Percentiles rank a stretch among this genome's conserved stretches.
These are phyloP conservation scores for Trametes versicolor DNA, from an alignment of 1,284 basidiomycete species.

Conservation along the genomic window DNA sequence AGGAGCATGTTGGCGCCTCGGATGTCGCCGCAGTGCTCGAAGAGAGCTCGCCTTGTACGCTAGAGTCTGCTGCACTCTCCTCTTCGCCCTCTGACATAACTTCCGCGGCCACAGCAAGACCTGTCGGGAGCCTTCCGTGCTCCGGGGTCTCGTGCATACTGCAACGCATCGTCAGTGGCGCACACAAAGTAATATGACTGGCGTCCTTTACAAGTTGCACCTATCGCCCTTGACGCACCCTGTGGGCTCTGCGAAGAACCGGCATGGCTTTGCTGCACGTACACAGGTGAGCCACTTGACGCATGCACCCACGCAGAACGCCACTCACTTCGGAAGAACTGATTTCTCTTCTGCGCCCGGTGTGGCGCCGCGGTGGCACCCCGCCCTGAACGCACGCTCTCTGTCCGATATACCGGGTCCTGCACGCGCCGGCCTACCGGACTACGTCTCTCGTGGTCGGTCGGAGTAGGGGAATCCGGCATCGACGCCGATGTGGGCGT, in stretches of 20 bases:
- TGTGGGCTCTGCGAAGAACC: constrained; percentile 59
- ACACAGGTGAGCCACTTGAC: constrained; percentile 1
- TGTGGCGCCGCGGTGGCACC: neutral
- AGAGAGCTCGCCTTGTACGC: constrained; percentile 26
- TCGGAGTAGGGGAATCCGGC: neutral
- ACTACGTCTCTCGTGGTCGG: neutral
- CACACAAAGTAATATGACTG: neutral
- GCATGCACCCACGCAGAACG: neutral
- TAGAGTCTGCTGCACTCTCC: constrained; percentile 33
- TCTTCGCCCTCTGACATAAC: constrained; percentile 22
- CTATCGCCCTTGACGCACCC: constrained; percentile 66
- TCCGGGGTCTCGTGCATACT: constrained; percentile 25
- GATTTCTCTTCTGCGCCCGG: constrained; percentile 25
- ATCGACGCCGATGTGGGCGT: constrained; percentile 28
- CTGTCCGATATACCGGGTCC: neutral
- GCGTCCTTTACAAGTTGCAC: constrained; percentile 72
- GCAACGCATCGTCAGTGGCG: neutral
- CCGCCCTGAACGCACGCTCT: neutral
- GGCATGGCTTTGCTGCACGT: constrained; percentile 69
- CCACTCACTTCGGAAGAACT: constrained; percentile 39
- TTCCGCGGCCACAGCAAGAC: constrained; percentile 11
- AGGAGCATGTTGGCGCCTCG: constrained; percentile 14
- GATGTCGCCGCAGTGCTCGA: constrained; percentile 26
- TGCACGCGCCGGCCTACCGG: neutral
- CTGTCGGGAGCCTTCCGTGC: constrained; percentile 16